Evolutionary conservation across 2,329 filamentous ascomycete species (phyloP).

Genomic region (Aspergillus sp.): DNA sequence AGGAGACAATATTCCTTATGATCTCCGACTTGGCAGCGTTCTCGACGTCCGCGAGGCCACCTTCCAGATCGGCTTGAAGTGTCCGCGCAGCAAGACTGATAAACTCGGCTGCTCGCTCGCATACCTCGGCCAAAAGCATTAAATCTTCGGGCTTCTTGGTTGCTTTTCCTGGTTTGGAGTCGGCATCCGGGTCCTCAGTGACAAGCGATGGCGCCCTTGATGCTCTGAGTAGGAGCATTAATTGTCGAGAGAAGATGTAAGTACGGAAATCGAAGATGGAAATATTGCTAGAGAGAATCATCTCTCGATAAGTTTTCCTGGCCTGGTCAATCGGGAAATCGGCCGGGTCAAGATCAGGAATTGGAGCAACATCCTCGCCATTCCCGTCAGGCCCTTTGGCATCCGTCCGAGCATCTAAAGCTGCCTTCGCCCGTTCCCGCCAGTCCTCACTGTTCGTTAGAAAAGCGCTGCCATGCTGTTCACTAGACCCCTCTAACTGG

Average conservation of each 20-base stretch:
- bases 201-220: slow-evolving; percentile 60
- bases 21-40: slow-evolving; percentile 32
- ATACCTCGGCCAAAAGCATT: slow-evolving; percentile 79
- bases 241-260: slow-evolving; percentile 89
- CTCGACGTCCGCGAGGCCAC: slow-evolving; percentile 53
- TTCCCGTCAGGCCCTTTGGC: slow-evolving; percentile 33
- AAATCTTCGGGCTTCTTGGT: slow-evolving; percentile 70
- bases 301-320: slow-evolving; percentile 80
- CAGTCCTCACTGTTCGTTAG: slow-evolving; percentile 73
- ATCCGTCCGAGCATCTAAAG: slow-evolving; percentile 42
- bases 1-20: slow-evolving; percentile 49
- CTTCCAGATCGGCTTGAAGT: slow-evolving; percentile 73
- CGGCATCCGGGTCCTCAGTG: slow-evolving; percentile 26
- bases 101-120: slow-evolving; percentile 77
- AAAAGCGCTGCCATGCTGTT: slow-evolving; percentile 71
- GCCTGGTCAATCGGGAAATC: slow-evolving; percentile 52
- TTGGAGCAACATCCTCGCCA: slow-evolving; percentile 26
- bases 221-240: slow-evolving; percentile 75
- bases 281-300: slow-evolving; percentile 92
- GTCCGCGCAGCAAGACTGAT: slow-evolving; percentile 77
- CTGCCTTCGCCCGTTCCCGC: slow-evolving; percentile 57
- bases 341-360: slow-evolving; percentile 28
- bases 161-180: slow-evolving; percentile 48
- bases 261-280: slow-evolving; percentile 93
- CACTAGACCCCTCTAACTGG: slow-evolving; percentile 60